Conservation (phyloP, 2,329 filamentous ascomycete species). For the Fusarium guadeloupense region DNA sequence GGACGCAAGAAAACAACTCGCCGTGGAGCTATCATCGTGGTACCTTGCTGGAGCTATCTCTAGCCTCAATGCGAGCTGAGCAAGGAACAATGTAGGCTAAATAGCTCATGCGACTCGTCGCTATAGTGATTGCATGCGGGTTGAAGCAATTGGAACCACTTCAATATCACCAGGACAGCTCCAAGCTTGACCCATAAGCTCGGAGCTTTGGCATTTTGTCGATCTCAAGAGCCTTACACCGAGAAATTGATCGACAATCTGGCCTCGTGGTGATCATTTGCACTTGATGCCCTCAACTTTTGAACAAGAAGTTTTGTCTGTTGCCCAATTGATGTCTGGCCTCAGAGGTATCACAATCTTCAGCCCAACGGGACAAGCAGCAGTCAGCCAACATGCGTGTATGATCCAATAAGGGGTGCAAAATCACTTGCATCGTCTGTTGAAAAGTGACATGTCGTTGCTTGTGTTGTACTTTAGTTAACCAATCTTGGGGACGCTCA, state of each 20-base stretch:
- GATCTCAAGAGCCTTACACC: conserved; percentile 26
- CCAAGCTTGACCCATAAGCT: conserved; percentile 23
- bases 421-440: conserved; percentile 7
- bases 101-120: conserved; percentile 29
- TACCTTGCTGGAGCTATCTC: conserved; percentile 25
- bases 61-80: conserved; percentile 31
- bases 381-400: conserved; percentile 28
- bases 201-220: conserved; percentile 26
- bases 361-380: conserved; percentile 19
- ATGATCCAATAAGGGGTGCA: conserved; percentile 16
- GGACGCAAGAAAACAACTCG: conserved; percentile 11
- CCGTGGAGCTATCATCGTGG: conserved; percentile 24
- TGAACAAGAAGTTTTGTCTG: conserved; percentile 9
- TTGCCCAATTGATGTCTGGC: conserved; percentile 27
- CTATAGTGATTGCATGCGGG: conserved; percentile 29
- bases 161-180: conserved; percentile 29
- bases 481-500: conserved; percentile 16
- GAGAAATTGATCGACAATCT: conserved; percentile 36
- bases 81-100: conserved; percentile 23
- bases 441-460: conserved; percentile 33
- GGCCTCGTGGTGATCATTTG: conserved; percentile 18
- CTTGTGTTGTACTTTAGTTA: conserved; percentile 13
- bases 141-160: conserved; percentile 30
- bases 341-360: conserved; percentile 24
- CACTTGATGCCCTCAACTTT: conserved; percentile 17